These are phyloP conservation scores for Tetratostichococcus sp. DNA, from an alignment of 139 green algal species.

Conservation along the genomic window DNA sequence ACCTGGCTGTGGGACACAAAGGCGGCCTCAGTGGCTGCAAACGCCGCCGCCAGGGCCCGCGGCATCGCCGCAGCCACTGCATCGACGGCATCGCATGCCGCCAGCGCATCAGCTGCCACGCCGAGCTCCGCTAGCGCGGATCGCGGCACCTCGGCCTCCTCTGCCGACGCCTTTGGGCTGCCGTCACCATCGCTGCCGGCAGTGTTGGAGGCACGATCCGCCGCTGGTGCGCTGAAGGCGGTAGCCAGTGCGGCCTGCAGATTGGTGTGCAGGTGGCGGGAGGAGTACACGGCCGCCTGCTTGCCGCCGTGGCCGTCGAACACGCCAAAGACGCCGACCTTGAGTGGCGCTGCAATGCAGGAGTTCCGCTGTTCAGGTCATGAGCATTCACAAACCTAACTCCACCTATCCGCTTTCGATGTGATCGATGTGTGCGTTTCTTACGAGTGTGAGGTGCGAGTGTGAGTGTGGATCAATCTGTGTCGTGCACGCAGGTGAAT, in stretches of 20 bases:
- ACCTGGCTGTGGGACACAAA: constrained; percentile 17
- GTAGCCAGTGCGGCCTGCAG: constrained; percentile 36
- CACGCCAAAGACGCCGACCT: constrained; percentile 40
- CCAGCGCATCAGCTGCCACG: background rate
- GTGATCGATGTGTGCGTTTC: background rate
- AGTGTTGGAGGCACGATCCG: background rate
- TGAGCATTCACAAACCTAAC: too few species aligned
- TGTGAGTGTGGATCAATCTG: too few species aligned
- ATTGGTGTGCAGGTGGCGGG: constrained; percentile 48
- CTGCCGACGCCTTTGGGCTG: background rate
- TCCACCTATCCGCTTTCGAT: too few species aligned
- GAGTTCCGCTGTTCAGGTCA: too few species aligned
- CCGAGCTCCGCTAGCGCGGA: background rate
- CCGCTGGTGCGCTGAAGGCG: background rate
- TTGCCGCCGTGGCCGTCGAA: constrained; percentile 70
- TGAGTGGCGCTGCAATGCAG: background rate
- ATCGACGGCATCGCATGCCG: background rate
- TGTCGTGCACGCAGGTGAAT: too few species aligned
- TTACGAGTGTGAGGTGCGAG: constrained; percentile 1
- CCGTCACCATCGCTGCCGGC: constrained; percentile 7
- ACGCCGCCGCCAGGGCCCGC: constrained; percentile 18
- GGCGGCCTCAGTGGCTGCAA: constrained; percentile 12
- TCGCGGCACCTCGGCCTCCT: constrained; percentile 11
- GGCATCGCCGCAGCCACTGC: background rate
- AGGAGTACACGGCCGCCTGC: constrained; percentile 38